Percentiles rank a stretch among this genome's conserved stretches.
Conservation (phyloP, 768 basidiomycete species). For the Tulasnella sp. region DNA sequence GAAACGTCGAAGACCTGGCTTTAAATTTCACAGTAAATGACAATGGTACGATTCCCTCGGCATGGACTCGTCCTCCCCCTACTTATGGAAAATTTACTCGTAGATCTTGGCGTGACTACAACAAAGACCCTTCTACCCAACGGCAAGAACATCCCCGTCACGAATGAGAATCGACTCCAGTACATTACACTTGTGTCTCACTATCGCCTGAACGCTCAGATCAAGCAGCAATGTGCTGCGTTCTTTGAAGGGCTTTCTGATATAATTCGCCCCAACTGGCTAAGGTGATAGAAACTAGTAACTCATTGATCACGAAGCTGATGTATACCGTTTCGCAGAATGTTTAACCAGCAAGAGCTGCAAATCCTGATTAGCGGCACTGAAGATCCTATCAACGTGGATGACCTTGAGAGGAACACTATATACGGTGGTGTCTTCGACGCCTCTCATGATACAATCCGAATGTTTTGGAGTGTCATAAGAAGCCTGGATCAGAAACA, state of each 20-base stretch:
- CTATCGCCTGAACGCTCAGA: conserved; percentile 80
- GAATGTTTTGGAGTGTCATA: conserved; percentile 78
- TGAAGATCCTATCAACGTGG: conserved; percentile 69
- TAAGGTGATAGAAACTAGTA: conserved; percentile 36
- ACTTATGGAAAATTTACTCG: background rate
- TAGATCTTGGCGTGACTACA: conserved; percentile 72
- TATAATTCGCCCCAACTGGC: conserved; percentile 84
- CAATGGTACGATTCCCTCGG: conserved; percentile 45
- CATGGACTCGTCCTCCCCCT: background rate
- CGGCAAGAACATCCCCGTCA: conserved; percentile 73
- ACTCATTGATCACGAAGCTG: no score
- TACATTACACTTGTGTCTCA: conserved; percentile 86
- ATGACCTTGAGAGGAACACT: conserved; percentile 64
- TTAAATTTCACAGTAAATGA: conserved; percentile 79
- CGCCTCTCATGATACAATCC: conserved; percentile 55
- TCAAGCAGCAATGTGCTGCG: conserved; percentile 60
- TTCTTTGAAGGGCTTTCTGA: conserved; percentile 87
- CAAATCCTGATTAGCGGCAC: conserved; percentile 85
- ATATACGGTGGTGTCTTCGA: conserved; percentile 73
- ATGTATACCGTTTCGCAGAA: conserved; percentile 47
- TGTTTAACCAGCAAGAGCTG: conserved; percentile 96
- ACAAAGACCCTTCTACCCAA: conserved; percentile 67
- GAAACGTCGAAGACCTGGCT: conserved; percentile 74
- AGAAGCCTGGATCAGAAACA: conserved; percentile 70
- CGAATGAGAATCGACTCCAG: conserved; percentile 73